These are phyloP conservation scores for Metschnikowia peoriensis DNA, from an alignment of 805 yeast genomes.

Conservation along the genomic window DNA sequence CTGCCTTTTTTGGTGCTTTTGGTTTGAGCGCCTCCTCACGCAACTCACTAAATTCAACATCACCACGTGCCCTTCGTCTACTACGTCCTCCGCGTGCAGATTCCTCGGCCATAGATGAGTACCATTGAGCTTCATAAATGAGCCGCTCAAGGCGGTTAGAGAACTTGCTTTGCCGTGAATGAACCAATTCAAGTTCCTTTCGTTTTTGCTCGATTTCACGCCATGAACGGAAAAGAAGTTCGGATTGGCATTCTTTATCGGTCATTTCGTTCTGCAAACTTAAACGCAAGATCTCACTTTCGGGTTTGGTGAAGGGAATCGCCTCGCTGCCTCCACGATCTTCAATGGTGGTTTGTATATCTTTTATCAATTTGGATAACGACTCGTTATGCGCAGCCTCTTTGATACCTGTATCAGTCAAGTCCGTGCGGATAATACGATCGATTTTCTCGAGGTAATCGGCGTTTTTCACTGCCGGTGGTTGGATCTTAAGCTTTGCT, in stretches of 20 bases:
- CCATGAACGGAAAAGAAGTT: conserved; percentile 27
- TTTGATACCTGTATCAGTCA: conserved; percentile 17
- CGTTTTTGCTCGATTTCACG: conserved; percentile 22
- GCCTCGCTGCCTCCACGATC: conserved; percentile 14
- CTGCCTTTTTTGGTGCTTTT: conserved; percentile 5
- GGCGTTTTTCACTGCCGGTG: conserved; percentile 1
- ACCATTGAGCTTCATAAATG: conserved; percentile 42
- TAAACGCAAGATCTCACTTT: conserved; percentile 21
- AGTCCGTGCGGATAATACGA: conserved; percentile 17
- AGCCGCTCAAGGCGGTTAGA: conserved; percentile 30
- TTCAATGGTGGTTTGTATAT: conserved; percentile 13
- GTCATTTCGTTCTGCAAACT: conserved; percentile 16
- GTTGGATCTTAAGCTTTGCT: conserved; percentile 2
- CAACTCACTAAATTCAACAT: conserved; percentile 18
- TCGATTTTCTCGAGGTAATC: conserved; percentile 12
- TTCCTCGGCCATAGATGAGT: conserved; percentile 21
- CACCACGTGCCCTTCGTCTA: conserved; percentile 16
- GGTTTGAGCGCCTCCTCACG: conserved; percentile 8
- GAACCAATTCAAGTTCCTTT: conserved; percentile 25
- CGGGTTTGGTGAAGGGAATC: conserved; percentile 26
- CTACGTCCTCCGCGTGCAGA: conserved; percentile 16
- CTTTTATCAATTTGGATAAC: conserved; percentile 7
- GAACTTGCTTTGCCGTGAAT: conserved; percentile 28
- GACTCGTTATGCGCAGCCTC: conserved; percentile 15
- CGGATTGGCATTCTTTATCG: conserved; percentile 13